phyloP scores from a whole-genome alignment of 2,329 filamentous ascomycete genomes.

The Alternaria sp. region DNA sequence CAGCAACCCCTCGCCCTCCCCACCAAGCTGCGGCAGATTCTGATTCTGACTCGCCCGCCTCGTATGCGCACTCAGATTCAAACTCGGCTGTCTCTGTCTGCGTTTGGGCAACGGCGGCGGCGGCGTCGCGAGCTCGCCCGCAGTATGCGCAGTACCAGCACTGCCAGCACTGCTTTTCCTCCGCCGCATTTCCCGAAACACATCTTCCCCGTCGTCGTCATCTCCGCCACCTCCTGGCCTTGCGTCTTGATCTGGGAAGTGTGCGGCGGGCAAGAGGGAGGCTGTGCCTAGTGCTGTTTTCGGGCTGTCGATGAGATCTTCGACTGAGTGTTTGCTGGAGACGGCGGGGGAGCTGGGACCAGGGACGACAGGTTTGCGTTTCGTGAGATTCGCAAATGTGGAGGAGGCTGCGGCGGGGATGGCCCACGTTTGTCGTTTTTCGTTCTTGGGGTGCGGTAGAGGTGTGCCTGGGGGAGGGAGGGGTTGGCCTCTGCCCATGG shows the following conservation, averaged over 20 bases:
- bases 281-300: conserved; percentile 4
- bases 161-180: conserved; percentile 2
- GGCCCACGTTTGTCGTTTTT: conserved; percentile 58
- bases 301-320: conserved; percentile 11
- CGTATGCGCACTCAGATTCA: conserved; percentile 16
- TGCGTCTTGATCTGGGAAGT: conserved; percentile 6
- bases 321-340: conserved; percentile 8
- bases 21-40: not conserved
- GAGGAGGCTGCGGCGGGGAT: conserved; percentile 53
- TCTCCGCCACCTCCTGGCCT: not conserved
- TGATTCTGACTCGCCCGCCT: conserved; percentile 6
- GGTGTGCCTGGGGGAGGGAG: conserved; percentile 82
- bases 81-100: conserved; percentile 46
- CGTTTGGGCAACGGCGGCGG: conserved; percentile 58
- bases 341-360: not conserved
- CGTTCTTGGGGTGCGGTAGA: conserved; percentile 69
- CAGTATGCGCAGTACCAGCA: conserved; percentile 2
- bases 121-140: conserved; percentile 11
- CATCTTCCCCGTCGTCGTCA: conserved; percentile 10
- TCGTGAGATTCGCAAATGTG: conserved; percentile 56
- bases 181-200: conserved; percentile 17
- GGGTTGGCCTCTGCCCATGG: conserved; percentile 82
- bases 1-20: conserved; percentile 28
- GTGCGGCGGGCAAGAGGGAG: conserved; percentile 7
- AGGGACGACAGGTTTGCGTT: conserved; percentile 64